Conservation (phyloP, 2,329 filamentous ascomycete genomes). For the Pseudogymnoascus sp. region DNA sequence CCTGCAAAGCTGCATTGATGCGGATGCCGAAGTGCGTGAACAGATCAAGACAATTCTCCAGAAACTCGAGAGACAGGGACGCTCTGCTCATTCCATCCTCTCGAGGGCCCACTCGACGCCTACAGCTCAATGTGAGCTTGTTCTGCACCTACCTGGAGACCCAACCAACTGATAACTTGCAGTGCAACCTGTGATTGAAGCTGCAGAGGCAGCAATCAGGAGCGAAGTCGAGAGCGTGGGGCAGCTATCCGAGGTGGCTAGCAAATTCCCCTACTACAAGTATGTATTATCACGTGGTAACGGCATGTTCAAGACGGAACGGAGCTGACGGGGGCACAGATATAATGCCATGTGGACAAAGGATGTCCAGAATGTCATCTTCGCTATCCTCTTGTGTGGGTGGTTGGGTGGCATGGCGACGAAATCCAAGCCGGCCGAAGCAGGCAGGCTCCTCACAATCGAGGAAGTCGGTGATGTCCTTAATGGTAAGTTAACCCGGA, state of each 20-base stretch:
- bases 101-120: slow-evolving; percentile 87
- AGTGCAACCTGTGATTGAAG: slow-evolving; percentile 63
- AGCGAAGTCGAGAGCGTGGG: slow-evolving; percentile 64
- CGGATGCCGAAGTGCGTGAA: slow-evolving; percentile 76
- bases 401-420: slow-evolving; percentile 72
- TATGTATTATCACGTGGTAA: slow-evolving; percentile 34
- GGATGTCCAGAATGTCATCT: slow-evolving; percentile 71
- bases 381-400: slow-evolving; percentile 49
- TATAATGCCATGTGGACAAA: slow-evolving; percentile 83
- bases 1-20: slow-evolving; percentile 82
- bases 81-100: slow-evolving; percentile 72
- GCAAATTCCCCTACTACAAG: slow-evolving; percentile 94
- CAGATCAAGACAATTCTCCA: slow-evolving; percentile 76
- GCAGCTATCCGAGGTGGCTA: slow-evolving; percentile 65
- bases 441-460: slow-evolving; percentile 70
- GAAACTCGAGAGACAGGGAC: slow-evolving; percentile 73
- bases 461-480: slow-evolving; percentile 78
- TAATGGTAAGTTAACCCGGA: slow-evolving; percentile 46
- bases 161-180: not conserved
- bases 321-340: slow-evolving; percentile 32
- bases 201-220: slow-evolving; percentile 62
- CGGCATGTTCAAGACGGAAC: not conserved
- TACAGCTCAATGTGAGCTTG: slow-evolving; percentile 48
- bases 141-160: not conserved
- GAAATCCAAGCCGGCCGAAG: slow-evolving; percentile 45